A percentile compares a stretch with the other conserved stretches of the same genome.
phyloP scores from a whole-genome alignment of 2,329 filamentous ascomycete species.

The Claviceps sp. region DNA sequence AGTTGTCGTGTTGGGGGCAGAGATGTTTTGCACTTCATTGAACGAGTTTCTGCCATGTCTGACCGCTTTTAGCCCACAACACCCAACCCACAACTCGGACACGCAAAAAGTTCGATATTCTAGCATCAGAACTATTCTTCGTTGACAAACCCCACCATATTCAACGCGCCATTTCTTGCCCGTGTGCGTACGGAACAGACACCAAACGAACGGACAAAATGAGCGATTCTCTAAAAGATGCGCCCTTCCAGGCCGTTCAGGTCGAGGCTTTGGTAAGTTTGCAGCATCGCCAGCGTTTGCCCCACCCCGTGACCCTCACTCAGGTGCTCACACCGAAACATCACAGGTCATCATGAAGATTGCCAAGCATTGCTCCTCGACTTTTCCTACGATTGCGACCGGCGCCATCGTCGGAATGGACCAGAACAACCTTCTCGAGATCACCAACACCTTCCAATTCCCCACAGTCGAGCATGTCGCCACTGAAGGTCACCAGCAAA shows the following conservation, averaged over 20 bases:
- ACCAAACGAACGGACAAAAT: constrained; percentile 27
- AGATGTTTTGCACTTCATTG: constrained; percentile 1
- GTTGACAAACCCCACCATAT: constrained; percentile 11
- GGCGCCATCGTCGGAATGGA: constrained; percentile 93
- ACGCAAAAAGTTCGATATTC: constrained; percentile 30
- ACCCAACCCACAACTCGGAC: constrained; percentile 31
- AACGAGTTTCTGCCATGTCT: constrained; percentile 20
- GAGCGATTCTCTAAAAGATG: constrained; percentile 49
- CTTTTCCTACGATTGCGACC: constrained; percentile 79
- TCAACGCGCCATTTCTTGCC: constrained; percentile 13
- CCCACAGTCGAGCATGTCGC: constrained; percentile 63
- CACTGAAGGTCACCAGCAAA: constrained; percentile 56
- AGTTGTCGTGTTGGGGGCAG: not conserved
- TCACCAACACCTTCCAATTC: constrained; percentile 94
- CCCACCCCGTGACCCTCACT: constrained; percentile 21
- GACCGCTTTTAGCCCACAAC: constrained; percentile 30
- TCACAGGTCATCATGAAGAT: constrained; percentile 88
- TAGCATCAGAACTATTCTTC: constrained; percentile 15
- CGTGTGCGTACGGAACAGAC: constrained; percentile 1
- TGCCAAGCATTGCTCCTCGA: constrained; percentile 82
- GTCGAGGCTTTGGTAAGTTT: constrained; percentile 78
- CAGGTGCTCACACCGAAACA: constrained; percentile 8
- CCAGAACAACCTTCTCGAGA: constrained; percentile 62
- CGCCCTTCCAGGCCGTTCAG: constrained; percentile 74
- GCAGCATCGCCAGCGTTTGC: constrained; percentile 11